Evolutionary conservation across 352 stramenopile genomes (phyloP), one percentile per base, ranked within the genome.

Genomic region (Phytophthora brassicae): DNA sequence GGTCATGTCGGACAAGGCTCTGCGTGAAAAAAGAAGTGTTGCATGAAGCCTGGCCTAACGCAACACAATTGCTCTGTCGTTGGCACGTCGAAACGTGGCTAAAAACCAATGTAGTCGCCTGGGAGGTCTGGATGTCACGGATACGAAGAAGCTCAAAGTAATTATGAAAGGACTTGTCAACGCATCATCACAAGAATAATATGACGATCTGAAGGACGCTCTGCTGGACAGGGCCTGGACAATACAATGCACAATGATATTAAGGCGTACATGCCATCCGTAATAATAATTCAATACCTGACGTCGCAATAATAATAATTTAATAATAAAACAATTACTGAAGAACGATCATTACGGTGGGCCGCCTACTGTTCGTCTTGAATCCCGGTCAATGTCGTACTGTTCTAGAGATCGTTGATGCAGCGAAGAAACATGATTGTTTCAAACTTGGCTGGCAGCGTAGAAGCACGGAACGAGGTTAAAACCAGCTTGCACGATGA

Each of bases 21-120:
- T n/a, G n/a, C n/a, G n/a, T n/a, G n/a, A n/a, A 68, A 7, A 56
- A 61, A 23, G 45, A 54, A 5, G 46, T 68, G 1, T 31, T 64
- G 3, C 1, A 43, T n/a, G 35, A 57, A 31, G 46, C 3, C 4
- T 68, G 48, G 35, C 44, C 52, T 6, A 38, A 56, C 5, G 60
- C 38, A 19, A 50, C 13, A 4, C 44, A 44, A 19, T 8, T 56
- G 5, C 36, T 63, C 0, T 63, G 33, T 12, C 23, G 38, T 6
- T 62, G 44, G 23, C 35, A 55, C 12, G 56, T 64, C 3, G 41
- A 57, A 16, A 50, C 56, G n/a, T 57, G 26, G 45, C 20, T 56
- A 11, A 50, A 51, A 44, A 38, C 28, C 56, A 64, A 42, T 53
- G 38, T 11, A 43, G 26, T 2, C n/a, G 9, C 3, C 20, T 52